Conservation (phyloP, 805 yeast species). For the Priceomyces melissophilus region DNA sequence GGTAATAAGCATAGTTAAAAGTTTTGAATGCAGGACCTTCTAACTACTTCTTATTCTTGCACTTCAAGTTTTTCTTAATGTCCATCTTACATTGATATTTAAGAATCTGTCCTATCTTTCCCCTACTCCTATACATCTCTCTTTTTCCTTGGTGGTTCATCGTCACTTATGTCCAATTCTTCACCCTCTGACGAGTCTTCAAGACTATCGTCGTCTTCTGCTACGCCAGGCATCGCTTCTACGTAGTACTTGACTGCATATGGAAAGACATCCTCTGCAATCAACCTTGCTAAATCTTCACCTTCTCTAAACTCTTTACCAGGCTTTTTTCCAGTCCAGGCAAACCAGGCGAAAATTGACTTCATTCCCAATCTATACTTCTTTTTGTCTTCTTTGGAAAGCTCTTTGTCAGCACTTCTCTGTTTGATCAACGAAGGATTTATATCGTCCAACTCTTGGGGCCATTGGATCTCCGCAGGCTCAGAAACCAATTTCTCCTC, state of each 20-base stretch:
- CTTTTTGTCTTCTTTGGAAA: constrained; percentile 53
- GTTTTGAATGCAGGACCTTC: too few relatives aligned
- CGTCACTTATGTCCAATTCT: constrained; percentile 52
- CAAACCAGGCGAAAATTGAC: constrained; percentile 83
- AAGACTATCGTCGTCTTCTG: constrained; percentile 46
- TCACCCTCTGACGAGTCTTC: constrained; percentile 45
- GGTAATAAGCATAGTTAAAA: too few relatives aligned
- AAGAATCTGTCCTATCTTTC: background rate
- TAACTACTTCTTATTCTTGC: too few relatives aligned
- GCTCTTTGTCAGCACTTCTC: constrained; percentile 26
- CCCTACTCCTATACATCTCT: constrained; percentile 1
- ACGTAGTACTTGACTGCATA: constrained; percentile 81
- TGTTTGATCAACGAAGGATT: constrained; percentile 52
- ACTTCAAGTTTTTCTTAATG: too few relatives aligned
- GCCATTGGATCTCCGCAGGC: constrained; percentile 65
- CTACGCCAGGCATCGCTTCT: constrained; percentile 61
- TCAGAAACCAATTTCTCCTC: constrained; percentile 55
- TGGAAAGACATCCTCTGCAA: constrained; percentile 80
- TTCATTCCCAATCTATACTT: constrained; percentile 69
- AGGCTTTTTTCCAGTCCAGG: constrained; percentile 77
- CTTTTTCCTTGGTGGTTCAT: constrained; percentile 30
- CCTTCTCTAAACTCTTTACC: constrained; percentile 79
- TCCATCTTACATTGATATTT: too few relatives aligned
- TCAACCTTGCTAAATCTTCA: constrained; percentile 67
- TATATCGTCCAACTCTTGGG: constrained; percentile 51